Evolutionary conservation across 2,329 filamentous ascomycete genomes (phyloP).

Genomic region (Colletotrichum agaves): DNA sequence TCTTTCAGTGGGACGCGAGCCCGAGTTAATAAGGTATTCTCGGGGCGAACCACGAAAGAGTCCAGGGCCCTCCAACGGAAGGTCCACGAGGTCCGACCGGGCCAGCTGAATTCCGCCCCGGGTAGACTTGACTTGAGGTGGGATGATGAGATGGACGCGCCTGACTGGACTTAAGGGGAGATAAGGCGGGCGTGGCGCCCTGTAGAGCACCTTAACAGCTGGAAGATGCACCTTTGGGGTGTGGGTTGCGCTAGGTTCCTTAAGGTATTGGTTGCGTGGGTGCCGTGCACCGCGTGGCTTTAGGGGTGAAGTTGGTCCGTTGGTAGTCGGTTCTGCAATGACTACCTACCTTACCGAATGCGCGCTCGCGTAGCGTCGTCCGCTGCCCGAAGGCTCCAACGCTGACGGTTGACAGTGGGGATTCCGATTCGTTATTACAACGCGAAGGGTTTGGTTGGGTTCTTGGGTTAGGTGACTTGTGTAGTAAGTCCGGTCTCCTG

Average conservation of each 20-base stretch:
- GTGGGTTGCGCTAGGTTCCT: constrained; percentile 5
- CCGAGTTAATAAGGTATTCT: constrained; percentile 37
- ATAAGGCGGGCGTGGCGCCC: constrained; percentile 15
- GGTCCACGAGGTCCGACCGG: constrained; percentile 32
- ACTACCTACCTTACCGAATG: neutral
- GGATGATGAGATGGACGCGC: neutral
- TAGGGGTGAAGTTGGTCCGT: constrained; percentile 11
- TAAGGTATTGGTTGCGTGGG: constrained; percentile 9
- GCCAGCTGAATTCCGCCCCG: constrained; percentile 3
- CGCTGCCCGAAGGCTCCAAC: constrained; percentile 7
- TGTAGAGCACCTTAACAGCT: neutral
- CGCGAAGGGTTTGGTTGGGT: constrained; percentile 12
- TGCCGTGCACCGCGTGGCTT: constrained; percentile 27
- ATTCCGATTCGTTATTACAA: constrained; percentile 7
- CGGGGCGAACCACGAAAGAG: constrained; percentile 32
- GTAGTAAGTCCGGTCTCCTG: neutral
- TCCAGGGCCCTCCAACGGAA: constrained; percentile 35
- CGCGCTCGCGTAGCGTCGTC: constrained; percentile 6
- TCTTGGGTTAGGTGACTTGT: constrained; percentile 24
- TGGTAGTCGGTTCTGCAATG: neutral
- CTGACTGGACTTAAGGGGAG: constrained; percentile 29
- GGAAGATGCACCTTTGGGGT: neutral
- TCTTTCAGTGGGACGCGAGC: constrained; percentile 26
- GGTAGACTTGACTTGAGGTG: neutral
- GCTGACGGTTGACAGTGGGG: neutral